Evolutionary conservation across 2,329 filamentous ascomycete genomes (phyloP), one percentile per base, ranked within the genome.

Genomic region (Diatrype stigma): DNA sequence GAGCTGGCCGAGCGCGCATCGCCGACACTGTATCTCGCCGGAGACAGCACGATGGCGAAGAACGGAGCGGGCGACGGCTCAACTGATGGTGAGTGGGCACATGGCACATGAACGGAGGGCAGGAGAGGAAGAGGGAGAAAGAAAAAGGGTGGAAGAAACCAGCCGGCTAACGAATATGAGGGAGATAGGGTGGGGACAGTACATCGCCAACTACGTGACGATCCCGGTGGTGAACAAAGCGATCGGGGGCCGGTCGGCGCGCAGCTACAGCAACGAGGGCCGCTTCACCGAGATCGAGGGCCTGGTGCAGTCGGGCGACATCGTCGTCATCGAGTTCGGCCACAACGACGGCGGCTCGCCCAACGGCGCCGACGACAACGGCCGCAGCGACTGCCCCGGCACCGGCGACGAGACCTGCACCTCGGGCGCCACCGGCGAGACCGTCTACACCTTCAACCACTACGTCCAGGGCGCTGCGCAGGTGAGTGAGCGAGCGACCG

Each of bases 251-350:
- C 80, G 82, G 46, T 83, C 78, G 42, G 81, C 83, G 5, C 78
- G 84, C 54, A 83, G 78, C 49, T 87, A 76, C 69, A 82, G 76
- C 7, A 74, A 79, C 46, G 83, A 87, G 66, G 79, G 78, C 37
- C 80, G 78, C 42, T 87, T 86, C 70, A 65, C 72, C 28, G 73
- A 74, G 4, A 76, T 87, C 50, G 74, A 77, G 51, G 64, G 69
- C 35, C 57, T 71, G 2, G 68, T 85, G 14, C 54, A 75, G 57
- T 50, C 72, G 3, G 81, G 79, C 52, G 84, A 87, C 69, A 82
- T 80, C 59, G 82, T 87, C 10, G 72, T 87, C 50, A 85, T 88
- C 52, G 83, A 86, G 60, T 87, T 88, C 61, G 85, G 85, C 0
- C 85, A 88, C 72, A 89, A 88, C 65, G 85, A 88, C 61, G 84